Conservation (phyloP, 805 yeast genomes). For the Starmerella bombi region DNA sequence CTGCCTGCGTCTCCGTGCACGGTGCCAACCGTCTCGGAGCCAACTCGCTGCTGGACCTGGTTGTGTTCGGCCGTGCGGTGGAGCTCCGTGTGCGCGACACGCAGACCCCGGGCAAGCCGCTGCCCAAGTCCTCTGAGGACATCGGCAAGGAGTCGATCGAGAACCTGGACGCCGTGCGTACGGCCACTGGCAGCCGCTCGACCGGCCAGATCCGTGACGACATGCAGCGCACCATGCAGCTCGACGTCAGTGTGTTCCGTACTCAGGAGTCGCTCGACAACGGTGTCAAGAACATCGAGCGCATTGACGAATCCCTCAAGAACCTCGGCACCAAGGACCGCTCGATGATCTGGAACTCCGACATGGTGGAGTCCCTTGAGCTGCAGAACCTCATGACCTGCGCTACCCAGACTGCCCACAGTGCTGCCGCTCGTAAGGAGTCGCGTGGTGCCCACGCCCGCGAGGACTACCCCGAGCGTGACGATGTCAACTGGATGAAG, state of each 20-base stretch:
- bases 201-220: conserved; percentile 82
- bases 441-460: conserved; percentile 99
- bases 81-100: conserved; percentile 79
- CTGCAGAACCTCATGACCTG: conserved; percentile 92
- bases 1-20: conserved; percentile 97
- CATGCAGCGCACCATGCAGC: conserved; percentile 95
- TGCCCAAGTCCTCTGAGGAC: conserved; percentile 68
- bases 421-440: conserved; percentile 92
- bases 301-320: conserved; percentile 58
- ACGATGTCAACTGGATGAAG: conserved; percentile 95
- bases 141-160: conserved; percentile 82
- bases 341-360: conserved; percentile 98
- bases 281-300: conserved; percentile 70
- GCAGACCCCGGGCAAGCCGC: conserved; percentile 79
- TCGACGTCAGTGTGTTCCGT: conserved; percentile 93
- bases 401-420: conserved; percentile 87
- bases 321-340: conserved; percentile 83
- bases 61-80: conserved; percentile 97
- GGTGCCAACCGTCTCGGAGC: conserved; percentile 99
- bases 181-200: conserved; percentile 62
- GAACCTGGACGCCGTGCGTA: conserved; percentile 79
- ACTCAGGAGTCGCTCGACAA: conserved; percentile 80
- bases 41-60: conserved; percentile 88
- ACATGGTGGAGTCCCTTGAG: conserved; percentile 89
- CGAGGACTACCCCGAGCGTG: conserved; percentile 94